These are phyloP conservation scores for Pythium myriotylum DNA, from an alignment of 352 stramenopile species.

Conservation along the genomic window DNA sequence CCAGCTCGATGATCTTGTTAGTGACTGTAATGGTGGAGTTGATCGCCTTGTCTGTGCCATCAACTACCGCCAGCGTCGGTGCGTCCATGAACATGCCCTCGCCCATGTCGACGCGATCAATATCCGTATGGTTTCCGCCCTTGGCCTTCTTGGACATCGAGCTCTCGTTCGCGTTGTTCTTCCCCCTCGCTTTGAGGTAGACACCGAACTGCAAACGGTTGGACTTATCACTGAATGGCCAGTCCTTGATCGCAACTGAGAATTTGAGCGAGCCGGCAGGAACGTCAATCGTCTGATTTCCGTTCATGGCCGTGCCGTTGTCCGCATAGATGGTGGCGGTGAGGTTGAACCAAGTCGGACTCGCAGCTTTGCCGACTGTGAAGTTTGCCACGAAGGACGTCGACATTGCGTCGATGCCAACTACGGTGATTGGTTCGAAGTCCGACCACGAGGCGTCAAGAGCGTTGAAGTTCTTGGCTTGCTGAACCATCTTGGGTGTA, in stretches of 20 bases:
- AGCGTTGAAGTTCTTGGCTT: constrained; percentile 31
- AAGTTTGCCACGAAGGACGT: constrained; percentile 34
- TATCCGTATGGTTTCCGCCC: constrained; percentile 13
- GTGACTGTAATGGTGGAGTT: constrained; percentile 30
- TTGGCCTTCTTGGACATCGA: constrained; percentile 27
- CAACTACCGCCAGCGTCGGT: constrained; percentile 18
- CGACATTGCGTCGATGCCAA: constrained; percentile 25
- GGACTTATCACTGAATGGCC: constrained; percentile 28
- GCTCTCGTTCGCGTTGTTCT: constrained; percentile 1
- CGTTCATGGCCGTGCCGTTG: constrained; percentile 36
- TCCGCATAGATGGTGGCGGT: constrained; percentile 39
- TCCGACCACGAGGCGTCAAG: constrained; percentile 31
- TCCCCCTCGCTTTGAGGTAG: constrained; percentile 35
- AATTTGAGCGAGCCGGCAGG: constrained; percentile 49
- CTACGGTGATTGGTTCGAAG: constrained; percentile 16
- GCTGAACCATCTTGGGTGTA: constrained; percentile 2
- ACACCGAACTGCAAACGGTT: constrained; percentile 40
- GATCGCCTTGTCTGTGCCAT: constrained; percentile 20
- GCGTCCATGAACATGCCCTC: constrained; percentile 31
- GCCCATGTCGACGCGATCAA: constrained; percentile 21
- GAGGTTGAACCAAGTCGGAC: constrained; percentile 33
- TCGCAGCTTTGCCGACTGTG: not conserved
- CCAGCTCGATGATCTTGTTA: constrained; percentile 25
- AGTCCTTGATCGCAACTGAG: constrained; percentile 34
- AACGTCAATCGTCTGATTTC: constrained; percentile 33